Evolutionary conservation across 1,284 basidiomycete species (phyloP).

Genomic region (Leccinum pseudoinsigne): DNA sequence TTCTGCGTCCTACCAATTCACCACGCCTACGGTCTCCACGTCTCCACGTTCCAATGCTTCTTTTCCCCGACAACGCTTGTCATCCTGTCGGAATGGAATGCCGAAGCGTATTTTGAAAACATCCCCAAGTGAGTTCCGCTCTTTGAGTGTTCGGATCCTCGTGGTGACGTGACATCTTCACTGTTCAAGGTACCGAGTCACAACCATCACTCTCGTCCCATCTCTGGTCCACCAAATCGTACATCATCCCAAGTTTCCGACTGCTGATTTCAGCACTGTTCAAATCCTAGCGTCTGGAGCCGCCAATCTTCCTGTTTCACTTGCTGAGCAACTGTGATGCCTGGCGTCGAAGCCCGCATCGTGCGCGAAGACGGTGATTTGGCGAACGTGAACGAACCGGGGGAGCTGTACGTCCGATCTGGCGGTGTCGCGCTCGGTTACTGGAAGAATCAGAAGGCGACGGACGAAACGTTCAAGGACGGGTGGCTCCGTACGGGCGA

Average conservation of each 20-base stretch:
- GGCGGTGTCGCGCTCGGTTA: constrained; percentile 62
- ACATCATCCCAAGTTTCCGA: constrained; percentile 48
- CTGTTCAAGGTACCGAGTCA: constrained; percentile 49
- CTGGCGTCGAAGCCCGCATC: constrained; percentile 64
- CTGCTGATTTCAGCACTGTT: constrained; percentile 57
- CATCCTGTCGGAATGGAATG: constrained; percentile 61
- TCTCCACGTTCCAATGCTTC: constrained; percentile 50
- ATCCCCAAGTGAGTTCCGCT: constrained; percentile 43
- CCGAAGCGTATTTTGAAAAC: constrained; percentile 41
- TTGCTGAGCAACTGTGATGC: constrained; percentile 46
- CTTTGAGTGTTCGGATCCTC: background rate
- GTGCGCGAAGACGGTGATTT: constrained; percentile 60
- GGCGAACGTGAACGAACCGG: constrained; percentile 56
- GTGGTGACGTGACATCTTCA: background rate
- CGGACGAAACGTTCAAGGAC: constrained; percentile 58
- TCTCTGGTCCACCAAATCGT: constrained; percentile 68
- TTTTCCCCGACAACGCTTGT: constrained; percentile 47
- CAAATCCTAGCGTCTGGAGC: constrained; percentile 53
- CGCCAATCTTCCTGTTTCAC: constrained; percentile 63
- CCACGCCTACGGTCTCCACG: constrained; percentile 65
- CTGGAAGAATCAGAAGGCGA: constrained; percentile 67
- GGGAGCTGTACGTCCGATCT: constrained; percentile 63
- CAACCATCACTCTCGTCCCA: constrained; percentile 54
- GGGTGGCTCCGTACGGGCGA: constrained; percentile 79
- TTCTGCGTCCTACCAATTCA: constrained; percentile 69